Evolutionary conservation across 352 stramenopile species (phyloP).

Genomic region (Phytophthora boehmeriae): DNA sequence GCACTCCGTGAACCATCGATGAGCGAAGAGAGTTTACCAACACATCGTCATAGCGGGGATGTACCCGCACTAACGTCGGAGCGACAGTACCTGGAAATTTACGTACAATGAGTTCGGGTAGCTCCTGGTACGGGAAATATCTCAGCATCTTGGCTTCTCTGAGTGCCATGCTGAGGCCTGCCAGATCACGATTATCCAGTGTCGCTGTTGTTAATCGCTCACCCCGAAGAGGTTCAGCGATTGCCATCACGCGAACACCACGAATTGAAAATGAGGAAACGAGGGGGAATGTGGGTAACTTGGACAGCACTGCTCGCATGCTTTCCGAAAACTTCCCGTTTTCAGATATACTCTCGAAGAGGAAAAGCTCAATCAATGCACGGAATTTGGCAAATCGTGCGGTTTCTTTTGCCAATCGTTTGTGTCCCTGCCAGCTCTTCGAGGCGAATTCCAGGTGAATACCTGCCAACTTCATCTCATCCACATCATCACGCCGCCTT

Average conservation of each 20-base stretch:
- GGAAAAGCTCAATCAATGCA: constrained; percentile 55
- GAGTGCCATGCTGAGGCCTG: constrained; percentile 46
- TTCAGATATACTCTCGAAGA: constrained; percentile 38
- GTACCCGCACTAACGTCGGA: constrained; percentile 47
- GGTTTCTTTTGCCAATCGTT: constrained; percentile 59
- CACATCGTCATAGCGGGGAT: constrained; percentile 66
- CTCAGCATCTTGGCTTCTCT: constrained; percentile 54
- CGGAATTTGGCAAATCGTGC: constrained; percentile 57
- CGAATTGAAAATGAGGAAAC: constrained; percentile 65
- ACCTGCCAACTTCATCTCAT: constrained; percentile 61
- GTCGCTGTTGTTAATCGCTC: constrained; percentile 44
- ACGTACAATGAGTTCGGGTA: constrained; percentile 60
- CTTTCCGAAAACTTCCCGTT: constrained; percentile 17
- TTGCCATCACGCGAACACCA: constrained; percentile 59
- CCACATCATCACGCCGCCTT: constrained; percentile 43
- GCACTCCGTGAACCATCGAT: constrained; percentile 56
- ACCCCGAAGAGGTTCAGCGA: constrained; percentile 43
- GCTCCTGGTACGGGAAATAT: constrained; percentile 70
- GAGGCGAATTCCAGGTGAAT: constrained; percentile 69
- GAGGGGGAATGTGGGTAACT: constrained; percentile 54
- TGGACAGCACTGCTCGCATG: constrained; percentile 37
- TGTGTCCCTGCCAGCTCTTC: constrained; percentile 76
- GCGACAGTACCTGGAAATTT: constrained; percentile 47
- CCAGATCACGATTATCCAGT: constrained; percentile 63
- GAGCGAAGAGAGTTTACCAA: constrained; percentile 68